Base-by-base conservation (phyloP, 192 early-diverging fungal genomes). In the Coemansia sp. region DNA sequence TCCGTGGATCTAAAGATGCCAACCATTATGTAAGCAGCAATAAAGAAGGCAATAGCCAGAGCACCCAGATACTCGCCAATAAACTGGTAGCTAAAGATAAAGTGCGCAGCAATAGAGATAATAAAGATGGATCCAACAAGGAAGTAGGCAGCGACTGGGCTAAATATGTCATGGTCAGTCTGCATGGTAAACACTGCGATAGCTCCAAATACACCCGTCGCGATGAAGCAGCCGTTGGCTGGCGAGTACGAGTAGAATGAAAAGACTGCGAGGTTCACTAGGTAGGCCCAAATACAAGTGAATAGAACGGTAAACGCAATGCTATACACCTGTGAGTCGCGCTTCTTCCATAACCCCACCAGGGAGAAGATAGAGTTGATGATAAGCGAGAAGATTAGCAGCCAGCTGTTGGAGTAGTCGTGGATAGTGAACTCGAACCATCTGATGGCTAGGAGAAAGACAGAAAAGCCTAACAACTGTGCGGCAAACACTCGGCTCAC, bases 241-340 rank as follows among this genome's bases (percentile, higher is more conserved):
- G 57, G 57, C 32, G 57, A 59, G n/a, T 38, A 59, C 57, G 57
- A 59, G 35, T 59, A 59, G 57, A 59, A 59, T 10, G 57, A 59
- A 59, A 59, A 59, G 35, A 59, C 17, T 0, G 57, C 37, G 6
- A 59, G 57, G 7, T 59, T 59, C 35, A 59, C 57, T 8, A 59
- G 16, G 35, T 59, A 59, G 17, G 57, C n/a, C 57, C 57, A 59
- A 7, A 59, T 59, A 26, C 57, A 59, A n/a, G 57, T 59, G 0
- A 59, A 59, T n/a, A 59, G 57, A 28, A 59, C 33, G 28, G 57
- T 59, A 19, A 59, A 59, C 1, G 32, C 57, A 19, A 35, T 37
- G 57, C 57, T 59, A 35, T 0, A 35, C 33, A 59, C 57, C 30
- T 38, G 35, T 17, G 57, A 59, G 30, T 59, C 16, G 35, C 57